Evolutionary conservation across 345 rosid species (phyloP).

Genomic region (Litchi chinensis): DNA sequence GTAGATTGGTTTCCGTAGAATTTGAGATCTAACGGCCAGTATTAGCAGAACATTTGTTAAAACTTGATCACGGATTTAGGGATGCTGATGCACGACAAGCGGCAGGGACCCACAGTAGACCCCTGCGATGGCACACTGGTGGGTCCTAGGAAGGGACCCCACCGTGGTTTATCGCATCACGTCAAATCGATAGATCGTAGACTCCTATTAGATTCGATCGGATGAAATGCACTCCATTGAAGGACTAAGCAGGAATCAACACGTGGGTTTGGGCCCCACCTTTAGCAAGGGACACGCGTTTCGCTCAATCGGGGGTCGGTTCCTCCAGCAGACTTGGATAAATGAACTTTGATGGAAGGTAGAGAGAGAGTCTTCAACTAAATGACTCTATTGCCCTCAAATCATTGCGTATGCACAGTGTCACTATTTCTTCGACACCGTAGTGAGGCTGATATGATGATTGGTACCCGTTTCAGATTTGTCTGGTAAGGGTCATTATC

Average conservation of each 20-base stretch:
- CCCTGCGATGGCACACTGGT: not conserved
- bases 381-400: not conserved
- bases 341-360: not conserved
- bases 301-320: not conserved
- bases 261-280: not conserved
- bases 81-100: constrained; percentile 25
- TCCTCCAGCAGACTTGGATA: constrained; percentile 4
- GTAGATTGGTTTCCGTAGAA: constrained; percentile 1
- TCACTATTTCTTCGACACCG: not conserved
- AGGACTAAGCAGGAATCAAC: not conserved
- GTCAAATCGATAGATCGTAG: constrained; percentile 2
- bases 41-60: not conserved
- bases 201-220: not conserved
- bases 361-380: not conserved
- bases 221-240: constrained; percentile 9
- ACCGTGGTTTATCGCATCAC: not conserved
- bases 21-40: constrained; percentile 7
- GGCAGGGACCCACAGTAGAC: constrained; percentile 4
- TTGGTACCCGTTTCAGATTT: not conserved
- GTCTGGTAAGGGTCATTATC: not conserved
- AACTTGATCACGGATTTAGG: not conserved
- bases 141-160: constrained; percentile 15
- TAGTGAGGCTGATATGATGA: not conserved
- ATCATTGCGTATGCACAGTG: not conserved
- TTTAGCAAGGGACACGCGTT: not conserved